These are phyloP conservation scores for Phytopythium kandeliae DNA, from an alignment of 352 stramenopile genomes.

Conservation along the genomic window DNA sequence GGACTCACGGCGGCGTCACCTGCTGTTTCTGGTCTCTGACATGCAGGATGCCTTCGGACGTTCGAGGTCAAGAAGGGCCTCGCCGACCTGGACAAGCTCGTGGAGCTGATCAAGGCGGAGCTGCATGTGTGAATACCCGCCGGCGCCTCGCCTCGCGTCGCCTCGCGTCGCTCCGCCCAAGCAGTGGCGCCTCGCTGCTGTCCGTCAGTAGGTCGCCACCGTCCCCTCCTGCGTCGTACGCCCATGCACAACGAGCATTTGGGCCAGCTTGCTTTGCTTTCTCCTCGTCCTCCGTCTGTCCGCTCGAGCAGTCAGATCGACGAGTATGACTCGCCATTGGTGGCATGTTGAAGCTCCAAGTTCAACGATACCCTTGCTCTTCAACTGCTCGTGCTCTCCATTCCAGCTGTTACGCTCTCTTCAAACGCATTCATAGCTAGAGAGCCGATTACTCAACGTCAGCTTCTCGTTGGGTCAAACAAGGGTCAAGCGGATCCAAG, in stretches of 20 bases:
- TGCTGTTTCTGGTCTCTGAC: not conserved
- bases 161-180: no score
- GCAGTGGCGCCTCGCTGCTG: no score
- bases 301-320: no score
- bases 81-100: conserved; percentile 71
- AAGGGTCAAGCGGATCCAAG: not conserved
- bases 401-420: conserved; percentile 1
- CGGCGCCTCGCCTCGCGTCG: not conserved
- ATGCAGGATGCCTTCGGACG: conserved; percentile 50
- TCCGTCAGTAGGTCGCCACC: no score
- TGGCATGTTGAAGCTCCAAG: conserved; percentile 2
- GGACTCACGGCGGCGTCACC: not conserved
- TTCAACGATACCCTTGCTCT: not conserved
- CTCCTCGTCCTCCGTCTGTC: no score
- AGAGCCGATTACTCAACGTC: conserved; percentile 1
- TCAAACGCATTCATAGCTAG: not conserved
- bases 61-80: conserved; percentile 87
- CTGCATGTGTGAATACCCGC: conserved; percentile 14
- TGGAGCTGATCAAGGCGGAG: conserved; percentile 61
- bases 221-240: not conserved
- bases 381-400: not conserved
- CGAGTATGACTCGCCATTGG: not conserved
- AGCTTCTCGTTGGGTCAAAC: not conserved
- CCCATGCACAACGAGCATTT: conserved; percentile 1
- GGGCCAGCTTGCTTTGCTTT: no score